These are phyloP conservation scores for Ustilaginoidea virens DNA, from an alignment of 2,329 filamentous ascomycete genomes.

Conservation along the genomic window DNA sequence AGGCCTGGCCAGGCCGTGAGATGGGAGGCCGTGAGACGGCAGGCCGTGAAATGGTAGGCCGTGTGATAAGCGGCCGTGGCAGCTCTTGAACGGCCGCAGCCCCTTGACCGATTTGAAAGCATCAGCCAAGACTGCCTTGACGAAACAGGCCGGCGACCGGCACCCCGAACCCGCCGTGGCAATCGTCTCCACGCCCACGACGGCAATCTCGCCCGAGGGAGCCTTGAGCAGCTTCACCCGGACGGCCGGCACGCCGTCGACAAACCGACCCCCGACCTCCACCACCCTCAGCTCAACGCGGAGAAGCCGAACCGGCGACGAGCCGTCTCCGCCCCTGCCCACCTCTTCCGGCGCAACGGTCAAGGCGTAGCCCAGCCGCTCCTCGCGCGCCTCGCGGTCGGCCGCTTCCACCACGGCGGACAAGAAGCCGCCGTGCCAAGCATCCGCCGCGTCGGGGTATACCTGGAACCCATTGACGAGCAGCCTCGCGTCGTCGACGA, in stretches of 20 bases:
- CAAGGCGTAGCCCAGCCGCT: constrained; percentile 34
- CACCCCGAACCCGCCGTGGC: constrained; percentile 17
- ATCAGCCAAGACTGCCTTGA: constrained; percentile 20
- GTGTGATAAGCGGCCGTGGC: constrained; percentile 10
- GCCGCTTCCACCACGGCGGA: constrained; percentile 31
- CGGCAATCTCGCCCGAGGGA: constrained; percentile 35
- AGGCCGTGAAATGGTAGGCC: too few relatives aligned
- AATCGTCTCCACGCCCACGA: constrained; percentile 30
- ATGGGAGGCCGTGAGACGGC: too few relatives aligned
- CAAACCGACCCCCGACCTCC: constrained; percentile 39
- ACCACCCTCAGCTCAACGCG: constrained; percentile 41
- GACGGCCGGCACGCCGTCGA: constrained; percentile 38
- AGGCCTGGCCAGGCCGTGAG: constrained; percentile 6
- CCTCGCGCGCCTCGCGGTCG: constrained; percentile 17
- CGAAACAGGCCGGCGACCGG: constrained; percentile 35
- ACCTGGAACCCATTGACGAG: constrained; percentile 45
- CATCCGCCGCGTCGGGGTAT: constrained; percentile 37
- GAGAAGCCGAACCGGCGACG: constrained; percentile 35
- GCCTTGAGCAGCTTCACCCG: constrained; percentile 48
- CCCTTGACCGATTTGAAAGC: constrained; percentile 13
- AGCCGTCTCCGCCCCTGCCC: constrained; percentile 23
- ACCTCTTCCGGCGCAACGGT: constrained; percentile 26
- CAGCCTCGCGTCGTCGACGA: constrained; percentile 33
- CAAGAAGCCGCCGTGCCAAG: constrained; percentile 25
- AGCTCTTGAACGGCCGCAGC: constrained; percentile 9